Evolutionary conservation across 768 basidiomycete species (phyloP).

Genomic region (Leucosporidium scottii): DNA sequence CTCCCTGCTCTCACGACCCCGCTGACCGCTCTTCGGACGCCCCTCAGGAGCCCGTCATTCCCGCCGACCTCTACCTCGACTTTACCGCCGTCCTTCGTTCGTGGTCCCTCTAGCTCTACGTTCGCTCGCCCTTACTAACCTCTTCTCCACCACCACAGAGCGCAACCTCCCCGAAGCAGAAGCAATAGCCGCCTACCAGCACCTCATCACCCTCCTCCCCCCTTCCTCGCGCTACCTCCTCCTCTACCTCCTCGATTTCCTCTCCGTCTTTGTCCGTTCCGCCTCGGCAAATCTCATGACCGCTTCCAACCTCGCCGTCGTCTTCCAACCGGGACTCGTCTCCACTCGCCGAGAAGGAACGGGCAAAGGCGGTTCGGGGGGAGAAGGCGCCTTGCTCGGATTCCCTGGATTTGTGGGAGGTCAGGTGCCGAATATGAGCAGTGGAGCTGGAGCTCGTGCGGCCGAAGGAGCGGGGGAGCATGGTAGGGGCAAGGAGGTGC

Average conservation of each 20-base stretch:
- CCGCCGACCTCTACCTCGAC: conserved; percentile 80
- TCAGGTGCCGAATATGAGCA: background rate
- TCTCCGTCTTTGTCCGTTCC: conserved; percentile 89
- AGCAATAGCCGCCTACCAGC: conserved; percentile 71
- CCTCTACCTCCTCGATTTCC: conserved; percentile 88
- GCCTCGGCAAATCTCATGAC: conserved; percentile 93
- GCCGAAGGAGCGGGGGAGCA: conserved; percentile 70
- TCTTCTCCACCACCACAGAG: conserved; percentile 46
- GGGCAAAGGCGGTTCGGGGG: background rate
- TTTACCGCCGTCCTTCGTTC: conserved; percentile 72
- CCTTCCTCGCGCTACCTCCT: conserved; percentile 90
- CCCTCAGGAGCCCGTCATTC: conserved; percentile 87
- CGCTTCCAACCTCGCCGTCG: conserved; percentile 86
- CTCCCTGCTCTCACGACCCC: background rate
- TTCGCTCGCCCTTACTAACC: background rate
- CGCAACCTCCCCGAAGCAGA: conserved; percentile 62
- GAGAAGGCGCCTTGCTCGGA: conserved; percentile 14
- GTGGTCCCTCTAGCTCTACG: conserved; percentile 30
- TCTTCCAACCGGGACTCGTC: conserved; percentile 91
- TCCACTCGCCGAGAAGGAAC: conserved; percentile 55
- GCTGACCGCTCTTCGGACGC: background rate
- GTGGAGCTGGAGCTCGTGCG: conserved; percentile 1
- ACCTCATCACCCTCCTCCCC: conserved; percentile 75
- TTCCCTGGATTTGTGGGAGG: conserved; percentile 32
- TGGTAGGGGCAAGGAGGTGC: conserved; percentile 74